Evolutionary conservation across 345 rosid genomes (phyloP).

Genomic region (Eucalyptus curtisii): DNA sequence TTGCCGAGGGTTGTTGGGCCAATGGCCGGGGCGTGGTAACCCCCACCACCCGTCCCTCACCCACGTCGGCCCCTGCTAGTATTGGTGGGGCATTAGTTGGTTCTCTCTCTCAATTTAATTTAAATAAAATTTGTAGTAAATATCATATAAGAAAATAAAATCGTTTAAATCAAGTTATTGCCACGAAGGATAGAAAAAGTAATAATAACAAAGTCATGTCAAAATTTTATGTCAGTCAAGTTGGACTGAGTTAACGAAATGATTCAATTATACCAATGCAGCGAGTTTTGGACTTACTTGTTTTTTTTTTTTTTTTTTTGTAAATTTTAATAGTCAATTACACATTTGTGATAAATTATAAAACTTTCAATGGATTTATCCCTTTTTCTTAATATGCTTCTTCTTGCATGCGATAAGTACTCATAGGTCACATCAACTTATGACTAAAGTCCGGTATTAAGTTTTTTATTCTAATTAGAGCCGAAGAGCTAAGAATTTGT

Average conservation of each 20-base stretch:
- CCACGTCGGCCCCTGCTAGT: no score
- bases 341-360: rapidly evolving
- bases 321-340: rapidly evolving
- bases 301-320: no score
- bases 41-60: no score
- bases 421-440: rapidly evolving
- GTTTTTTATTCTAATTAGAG: neutral
- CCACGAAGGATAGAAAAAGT: no score
- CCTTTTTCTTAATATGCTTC: neutral
- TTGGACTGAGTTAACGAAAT: rapidly evolving
- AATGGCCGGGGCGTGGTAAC: no score
- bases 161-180: rapidly evolving
- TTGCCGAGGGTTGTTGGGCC: no score
- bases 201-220: no score
- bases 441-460: rapidly evolving
- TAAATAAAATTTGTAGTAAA: no score
- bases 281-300: rapidly evolving
- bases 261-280: rapidly evolving
- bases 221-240: rapidly evolving
- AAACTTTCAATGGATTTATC: rapidly evolving
- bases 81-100: no score
- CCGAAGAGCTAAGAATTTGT: neutral
- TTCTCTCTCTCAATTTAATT: no score
- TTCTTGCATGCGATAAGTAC: rapidly evolving
- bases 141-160: no score